A percentile compares a stretch with the other conserved stretches of the same genome.
These are phyloP conservation scores for Silene noctiflora DNA, from an alignment of 179 eudicot species.

Conservation along the genomic window DNA sequence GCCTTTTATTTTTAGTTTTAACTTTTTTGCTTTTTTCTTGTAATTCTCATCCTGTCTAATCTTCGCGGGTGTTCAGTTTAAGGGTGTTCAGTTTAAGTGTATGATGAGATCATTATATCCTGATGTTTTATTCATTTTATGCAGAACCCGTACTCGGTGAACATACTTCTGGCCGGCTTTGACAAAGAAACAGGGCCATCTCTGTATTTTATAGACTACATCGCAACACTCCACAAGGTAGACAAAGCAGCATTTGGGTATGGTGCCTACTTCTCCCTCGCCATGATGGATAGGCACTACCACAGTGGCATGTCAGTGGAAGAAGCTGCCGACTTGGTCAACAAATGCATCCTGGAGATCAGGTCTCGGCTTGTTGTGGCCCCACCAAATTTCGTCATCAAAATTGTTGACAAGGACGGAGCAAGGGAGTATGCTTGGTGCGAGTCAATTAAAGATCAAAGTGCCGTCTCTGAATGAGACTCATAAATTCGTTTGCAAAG, in stretches of 20 bases:
- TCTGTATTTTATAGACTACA: constrained; percentile 76
- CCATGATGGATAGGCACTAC: constrained; percentile 93
- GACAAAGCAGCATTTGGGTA: constrained; percentile 96
- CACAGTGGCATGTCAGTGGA: constrained; percentile 68
- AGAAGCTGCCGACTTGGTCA: constrained; percentile 76
- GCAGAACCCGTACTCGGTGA: constrained; percentile 82
- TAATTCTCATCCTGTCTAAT: neutral
- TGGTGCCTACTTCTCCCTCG: constrained; percentile 74
- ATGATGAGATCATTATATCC: neutral
- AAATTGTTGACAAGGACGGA: constrained; percentile 82
- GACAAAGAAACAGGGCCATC: constrained; percentile 89
- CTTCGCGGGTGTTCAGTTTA: neutral
- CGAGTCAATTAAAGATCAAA: constrained; percentile 53
- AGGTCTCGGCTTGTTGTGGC: constrained; percentile 75
- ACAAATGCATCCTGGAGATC: constrained; percentile 68
- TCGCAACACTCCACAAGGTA: constrained; percentile 86
- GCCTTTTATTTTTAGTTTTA: neutral
- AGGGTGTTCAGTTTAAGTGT: neutral
- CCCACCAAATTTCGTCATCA: constrained; percentile 85
- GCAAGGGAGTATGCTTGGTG: constrained; percentile 87
- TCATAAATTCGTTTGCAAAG: neutral
- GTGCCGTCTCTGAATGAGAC: constrained; percentile 20
- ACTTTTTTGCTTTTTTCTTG: neutral
- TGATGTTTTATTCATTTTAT: constrained; percentile 5
- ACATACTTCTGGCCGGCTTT: constrained; percentile 79